Evolutionary conservation across 805 yeast species (phyloP).

Genomic region (Debaryomyces maramus): DNA sequence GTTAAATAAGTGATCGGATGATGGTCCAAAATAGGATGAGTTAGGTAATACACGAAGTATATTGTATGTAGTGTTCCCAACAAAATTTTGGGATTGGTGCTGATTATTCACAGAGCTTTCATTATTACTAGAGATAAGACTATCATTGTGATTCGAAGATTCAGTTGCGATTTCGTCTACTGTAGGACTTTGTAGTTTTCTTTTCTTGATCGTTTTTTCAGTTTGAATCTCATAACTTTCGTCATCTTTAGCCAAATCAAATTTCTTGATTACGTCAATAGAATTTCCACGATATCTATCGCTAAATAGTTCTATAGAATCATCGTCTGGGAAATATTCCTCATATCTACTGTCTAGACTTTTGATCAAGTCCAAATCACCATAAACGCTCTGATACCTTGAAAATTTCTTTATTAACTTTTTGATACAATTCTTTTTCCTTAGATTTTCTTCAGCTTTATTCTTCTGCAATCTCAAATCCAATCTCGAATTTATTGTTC

Average conservation of each 20-base stretch:
- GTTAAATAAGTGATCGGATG: slow-evolving; percentile 53
- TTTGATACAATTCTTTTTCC: slow-evolving; percentile 27
- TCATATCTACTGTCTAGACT: slow-evolving; percentile 66
- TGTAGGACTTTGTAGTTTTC: slow-evolving; percentile 7
- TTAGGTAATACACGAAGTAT: slow-evolving; percentile 61
- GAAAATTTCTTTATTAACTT: slow-evolving; percentile 53
- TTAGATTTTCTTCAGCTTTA: slow-evolving; percentile 18
- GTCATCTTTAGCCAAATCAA: slow-evolving; percentile 33
- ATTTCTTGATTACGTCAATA: slow-evolving; percentile 35
- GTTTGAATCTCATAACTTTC: slow-evolving; percentile 5
- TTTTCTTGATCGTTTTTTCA: slow-evolving; percentile 14
- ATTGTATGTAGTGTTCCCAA: slow-evolving; percentile 37
- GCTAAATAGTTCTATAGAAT: slow-evolving; percentile 36
- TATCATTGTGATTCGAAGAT: not conserved
- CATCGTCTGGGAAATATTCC: slow-evolving; percentile 64
- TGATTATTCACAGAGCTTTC: not conserved
- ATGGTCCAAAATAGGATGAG: slow-evolving; percentile 51
- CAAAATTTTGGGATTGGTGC: slow-evolving; percentile 22
- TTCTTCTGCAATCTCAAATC: not conserved
- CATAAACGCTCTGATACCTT: slow-evolving; percentile 7
- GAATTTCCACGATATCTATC: slow-evolving; percentile 40
- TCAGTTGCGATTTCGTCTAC: slow-evolving; percentile 5
- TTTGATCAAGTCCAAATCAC: slow-evolving; percentile 54
- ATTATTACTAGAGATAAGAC: not conserved
- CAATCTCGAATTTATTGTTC: not conserved